Percentiles rank a stretch among this genome's conserved stretches.
Conservation (phyloP, 176 grass and related monocot genomes). For the Aegilops sharonensis region DNA sequence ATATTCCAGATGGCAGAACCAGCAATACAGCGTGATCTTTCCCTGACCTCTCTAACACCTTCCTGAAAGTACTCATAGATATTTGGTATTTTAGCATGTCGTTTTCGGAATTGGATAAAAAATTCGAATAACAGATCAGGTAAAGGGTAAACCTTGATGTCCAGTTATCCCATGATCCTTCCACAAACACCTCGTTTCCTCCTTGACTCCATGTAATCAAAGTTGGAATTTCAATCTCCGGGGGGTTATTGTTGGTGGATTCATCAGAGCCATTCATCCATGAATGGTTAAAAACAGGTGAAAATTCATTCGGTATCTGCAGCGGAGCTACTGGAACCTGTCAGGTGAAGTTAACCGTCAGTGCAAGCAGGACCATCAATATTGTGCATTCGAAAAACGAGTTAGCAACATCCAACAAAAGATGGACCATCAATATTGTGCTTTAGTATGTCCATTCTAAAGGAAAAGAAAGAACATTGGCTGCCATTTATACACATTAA, state of each 20-base stretch:
- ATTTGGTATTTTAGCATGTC: conserved; percentile 15
- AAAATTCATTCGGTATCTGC: conserved; percentile 49
- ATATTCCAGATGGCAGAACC: conserved; percentile 73
- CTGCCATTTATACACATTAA: neutral
- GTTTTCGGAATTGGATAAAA: neutral
- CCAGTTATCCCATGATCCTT: conserved; percentile 99
- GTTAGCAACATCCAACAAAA: conserved; percentile 8
- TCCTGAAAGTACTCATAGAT: conserved; percentile 38
- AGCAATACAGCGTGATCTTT: conserved; percentile 70
- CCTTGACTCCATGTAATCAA: conserved; percentile 82
- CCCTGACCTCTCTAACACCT: conserved; percentile 56
- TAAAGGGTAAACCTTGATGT: conserved; percentile 58
- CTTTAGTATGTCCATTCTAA: neutral
- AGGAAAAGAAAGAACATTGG: neutral
- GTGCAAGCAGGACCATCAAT: conserved; percentile 14
- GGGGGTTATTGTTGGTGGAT: conserved; percentile 18
- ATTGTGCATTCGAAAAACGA: neutral
- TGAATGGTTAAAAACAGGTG: conserved; percentile 46
- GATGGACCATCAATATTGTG: neutral
- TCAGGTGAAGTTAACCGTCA: conserved; percentile 29
- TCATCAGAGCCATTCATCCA: conserved; percentile 46
- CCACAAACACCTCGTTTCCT: conserved; percentile 69
- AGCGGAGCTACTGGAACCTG: conserved; percentile 77
- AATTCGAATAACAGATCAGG: neutral
- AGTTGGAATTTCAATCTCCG: conserved; percentile 65